A percentile compares a stretch with the other conserved stretches of the same genome.
phyloP scores from a whole-genome alignment of 352 stramenopile genomes.

The Globisporangium alternatum region DNA sequence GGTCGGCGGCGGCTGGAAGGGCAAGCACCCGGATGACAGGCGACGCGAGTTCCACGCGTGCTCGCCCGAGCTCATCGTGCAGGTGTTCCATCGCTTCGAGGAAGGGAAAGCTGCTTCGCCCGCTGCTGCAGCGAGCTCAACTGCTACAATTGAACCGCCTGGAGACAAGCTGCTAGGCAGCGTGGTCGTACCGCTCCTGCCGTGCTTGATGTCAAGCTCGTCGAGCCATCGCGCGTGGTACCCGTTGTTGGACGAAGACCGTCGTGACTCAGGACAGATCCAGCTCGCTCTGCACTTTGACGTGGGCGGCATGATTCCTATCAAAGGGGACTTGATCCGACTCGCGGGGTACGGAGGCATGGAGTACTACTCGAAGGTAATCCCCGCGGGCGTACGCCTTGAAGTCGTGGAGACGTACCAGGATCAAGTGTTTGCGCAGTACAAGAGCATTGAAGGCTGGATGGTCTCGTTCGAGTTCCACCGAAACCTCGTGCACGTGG shows the following conservation, averaged over 20 bases:
- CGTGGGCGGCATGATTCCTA: slow-evolving; percentile 36
- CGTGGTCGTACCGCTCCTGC: slow-evolving; percentile 52
- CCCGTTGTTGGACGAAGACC: slow-evolving; percentile 44
- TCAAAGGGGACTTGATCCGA: slow-evolving; percentile 57
- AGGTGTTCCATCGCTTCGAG: slow-evolving; percentile 56
- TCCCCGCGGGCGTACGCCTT: slow-evolving; percentile 41
- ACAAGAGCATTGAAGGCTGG: slow-evolving; percentile 59
- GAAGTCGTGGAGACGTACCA: slow-evolving; percentile 65
- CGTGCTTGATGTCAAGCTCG: slow-evolving; percentile 53
- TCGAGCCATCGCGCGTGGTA: slow-evolving; percentile 63
- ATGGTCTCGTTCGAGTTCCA: slow-evolving; percentile 60
- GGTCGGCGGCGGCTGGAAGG: slow-evolving; percentile 12
- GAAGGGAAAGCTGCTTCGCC: slow-evolving; percentile 14
- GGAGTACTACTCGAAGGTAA: slow-evolving; percentile 66
- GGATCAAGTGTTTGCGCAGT: slow-evolving; percentile 60
- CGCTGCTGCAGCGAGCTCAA: slow-evolving; percentile 4
- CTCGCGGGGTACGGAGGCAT: slow-evolving; percentile 58
- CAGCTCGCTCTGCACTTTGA: slow-evolving; percentile 63
- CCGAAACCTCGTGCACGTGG: slow-evolving; percentile 62
- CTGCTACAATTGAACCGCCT: slow-evolving; percentile 10
- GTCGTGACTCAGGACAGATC: slow-evolving; percentile 53
- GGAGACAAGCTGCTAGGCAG: slow-evolving; percentile 59
- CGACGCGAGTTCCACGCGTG: slow-evolving; percentile 46
- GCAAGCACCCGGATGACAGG: slow-evolving; percentile 19
- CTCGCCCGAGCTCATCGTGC: slow-evolving; percentile 50